Conservation (phyloP, 208 protist species). For the Tritrichomonas musculus region DNA sequence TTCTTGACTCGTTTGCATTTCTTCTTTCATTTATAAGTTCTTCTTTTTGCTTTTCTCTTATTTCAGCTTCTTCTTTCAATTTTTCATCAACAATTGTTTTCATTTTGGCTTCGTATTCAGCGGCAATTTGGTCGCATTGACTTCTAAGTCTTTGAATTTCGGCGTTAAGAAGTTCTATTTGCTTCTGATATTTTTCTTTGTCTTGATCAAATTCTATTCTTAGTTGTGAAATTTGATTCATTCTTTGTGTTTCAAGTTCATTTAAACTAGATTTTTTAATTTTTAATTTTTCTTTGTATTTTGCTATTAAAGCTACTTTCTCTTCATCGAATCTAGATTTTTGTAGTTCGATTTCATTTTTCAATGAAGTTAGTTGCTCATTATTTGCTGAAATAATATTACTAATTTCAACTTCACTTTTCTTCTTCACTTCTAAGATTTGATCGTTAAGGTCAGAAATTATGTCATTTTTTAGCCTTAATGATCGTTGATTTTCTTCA, state of each 20-base stretch:
- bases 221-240: not conserved
- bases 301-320: not conserved
- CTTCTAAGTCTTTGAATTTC: not conserved
- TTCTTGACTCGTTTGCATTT: not conserved
- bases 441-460: not conserved
- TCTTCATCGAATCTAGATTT: not conserved
- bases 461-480: not conserved
- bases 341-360: not conserved
- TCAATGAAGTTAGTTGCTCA: not conserved
- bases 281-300: not conserved
- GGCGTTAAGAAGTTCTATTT: not conserved
- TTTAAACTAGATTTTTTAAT: no score
- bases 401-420: not conserved
- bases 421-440: not conserved
- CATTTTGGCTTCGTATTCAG: not conserved
- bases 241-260: not conserved
- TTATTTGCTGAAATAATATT: not conserved
- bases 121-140: not conserved
- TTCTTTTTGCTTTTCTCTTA: not conserved
- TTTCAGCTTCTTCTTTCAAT: not conserved
- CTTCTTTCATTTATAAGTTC: not conserved
- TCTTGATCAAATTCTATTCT: not conserved
- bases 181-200: not conserved
- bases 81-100: not conserved
- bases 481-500: not conserved